Conservation (phyloP, 345 rosid genomes). For the Camelina hispida region DNA sequence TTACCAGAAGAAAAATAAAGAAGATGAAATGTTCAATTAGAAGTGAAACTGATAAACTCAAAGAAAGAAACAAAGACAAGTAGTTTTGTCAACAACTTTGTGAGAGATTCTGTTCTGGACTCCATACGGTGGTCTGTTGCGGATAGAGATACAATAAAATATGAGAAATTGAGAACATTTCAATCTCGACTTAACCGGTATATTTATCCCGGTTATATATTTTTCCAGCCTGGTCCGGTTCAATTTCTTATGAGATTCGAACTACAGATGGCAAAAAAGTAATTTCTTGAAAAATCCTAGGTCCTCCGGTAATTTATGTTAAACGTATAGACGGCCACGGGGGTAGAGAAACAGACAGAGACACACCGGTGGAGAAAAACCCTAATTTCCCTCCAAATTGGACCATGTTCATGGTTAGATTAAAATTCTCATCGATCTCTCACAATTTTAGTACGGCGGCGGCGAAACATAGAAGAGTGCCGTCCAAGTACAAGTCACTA, state of each 20-base stretch:
- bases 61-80: no score
- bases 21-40: no score
- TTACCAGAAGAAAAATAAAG: no score
- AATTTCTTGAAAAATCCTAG: background rate
- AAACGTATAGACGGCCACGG: background rate
- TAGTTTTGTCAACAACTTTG: no score
- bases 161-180: no score
- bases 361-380: slow-evolving; percentile 22
- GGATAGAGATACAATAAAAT: no score
- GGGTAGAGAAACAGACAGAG: background rate
- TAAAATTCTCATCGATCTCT: slow-evolving; percentile 25
- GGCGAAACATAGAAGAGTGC: slow-evolving; percentile 41
- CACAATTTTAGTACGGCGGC: slow-evolving; percentile 40
- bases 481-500: slow-evolving; percentile 48
- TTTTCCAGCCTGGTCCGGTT: background rate
- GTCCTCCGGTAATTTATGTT: background rate
- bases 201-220: background rate
- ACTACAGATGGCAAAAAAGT: slow-evolving; percentile 10
- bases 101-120: no score
- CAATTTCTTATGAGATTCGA: background rate
- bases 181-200: background rate
- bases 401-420: slow-evolving; percentile 33
- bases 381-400: slow-evolving; percentile 25
- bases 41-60: no score
- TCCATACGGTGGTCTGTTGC: no score